Conservation (phyloP, 306 rosid species). For the Hippophae tibetana region DNA sequence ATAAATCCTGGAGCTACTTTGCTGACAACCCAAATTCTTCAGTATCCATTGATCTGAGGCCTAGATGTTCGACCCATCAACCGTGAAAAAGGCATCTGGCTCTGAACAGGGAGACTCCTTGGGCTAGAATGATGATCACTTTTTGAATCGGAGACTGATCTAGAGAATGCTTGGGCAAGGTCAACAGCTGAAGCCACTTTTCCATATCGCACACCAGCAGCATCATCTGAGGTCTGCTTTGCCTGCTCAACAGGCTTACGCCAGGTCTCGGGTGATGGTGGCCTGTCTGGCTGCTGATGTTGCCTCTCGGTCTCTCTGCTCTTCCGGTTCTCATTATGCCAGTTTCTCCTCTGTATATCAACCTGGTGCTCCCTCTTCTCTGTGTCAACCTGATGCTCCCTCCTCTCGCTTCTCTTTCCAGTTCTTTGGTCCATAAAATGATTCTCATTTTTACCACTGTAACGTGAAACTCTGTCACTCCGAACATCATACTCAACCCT, state of each 20-base stretch:
- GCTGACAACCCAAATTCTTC: slow-evolving; percentile 10
- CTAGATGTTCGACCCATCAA: slow-evolving; percentile 70
- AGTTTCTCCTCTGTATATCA: slow-evolving; percentile 57
- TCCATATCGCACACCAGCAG: slow-evolving; percentile 34
- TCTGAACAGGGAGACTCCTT: slow-evolving; percentile 43
- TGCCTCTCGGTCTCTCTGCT: slow-evolving; percentile 53
- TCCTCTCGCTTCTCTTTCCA: slow-evolving; percentile 52
- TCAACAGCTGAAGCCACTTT: slow-evolving; percentile 89
- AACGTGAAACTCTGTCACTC: slow-evolving; percentile 41
- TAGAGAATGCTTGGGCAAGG: slow-evolving; percentile 91
- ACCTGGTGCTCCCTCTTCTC: slow-evolving; percentile 47
- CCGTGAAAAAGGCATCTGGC: slow-evolving; percentile 79
- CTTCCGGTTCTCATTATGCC: slow-evolving; percentile 56
- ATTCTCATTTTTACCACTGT: slow-evolving; percentile 42
- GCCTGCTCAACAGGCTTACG: slow-evolving; percentile 76
- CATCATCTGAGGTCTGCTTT: slow-evolving; percentile 33
- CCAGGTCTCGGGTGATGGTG: slow-evolving; percentile 90
- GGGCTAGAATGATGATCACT: slow-evolving; percentile 43
- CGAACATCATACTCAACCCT: slow-evolving; percentile 55
- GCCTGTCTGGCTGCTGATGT: slow-evolving; percentile 52
- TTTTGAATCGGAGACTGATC: slow-evolving; percentile 68
- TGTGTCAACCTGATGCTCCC: slow-evolving; percentile 17
- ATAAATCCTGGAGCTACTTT: slow-evolving; percentile 16
- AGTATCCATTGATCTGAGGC: slow-evolving; percentile 91
- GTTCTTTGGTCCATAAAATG: slow-evolving; percentile 44